Evolutionary conservation across 2,329 filamentous ascomycete genomes (phyloP).

Genomic region (Epichloe hybrida): DNA sequence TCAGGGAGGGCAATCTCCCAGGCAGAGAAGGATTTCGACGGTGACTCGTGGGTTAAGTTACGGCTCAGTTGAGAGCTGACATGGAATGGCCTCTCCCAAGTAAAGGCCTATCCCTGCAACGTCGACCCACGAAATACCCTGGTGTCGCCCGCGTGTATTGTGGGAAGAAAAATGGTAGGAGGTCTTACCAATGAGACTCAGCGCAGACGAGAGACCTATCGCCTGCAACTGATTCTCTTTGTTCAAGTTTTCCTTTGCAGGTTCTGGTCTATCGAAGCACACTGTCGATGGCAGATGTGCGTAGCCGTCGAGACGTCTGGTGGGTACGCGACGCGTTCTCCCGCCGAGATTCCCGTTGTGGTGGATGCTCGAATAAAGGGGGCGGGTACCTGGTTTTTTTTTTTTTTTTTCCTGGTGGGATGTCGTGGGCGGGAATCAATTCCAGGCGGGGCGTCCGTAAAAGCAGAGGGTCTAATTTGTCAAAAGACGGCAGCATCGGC

Average conservation of each 20-base stretch:
- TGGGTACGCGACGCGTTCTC: constrained; percentile 21
- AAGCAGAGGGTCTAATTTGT: constrained; percentile 5
- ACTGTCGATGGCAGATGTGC: constrained; percentile 3
- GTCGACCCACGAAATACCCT: background rate
- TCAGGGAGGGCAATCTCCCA: background rate
- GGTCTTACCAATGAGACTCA: constrained; percentile 43
- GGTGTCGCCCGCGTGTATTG: background rate
- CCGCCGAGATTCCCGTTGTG: constrained; percentile 10
- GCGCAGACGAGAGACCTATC: constrained; percentile 45
- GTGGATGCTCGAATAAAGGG: constrained; percentile 3
- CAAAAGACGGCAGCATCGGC: constrained; percentile 12
- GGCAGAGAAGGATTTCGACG: background rate
- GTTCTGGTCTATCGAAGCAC: constrained; percentile 11
- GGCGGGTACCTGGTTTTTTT: constrained; percentile 7
- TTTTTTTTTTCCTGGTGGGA: background rate
- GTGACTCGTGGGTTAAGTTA: background rate
- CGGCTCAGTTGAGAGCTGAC: background rate
- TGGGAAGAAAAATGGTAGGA: background rate
- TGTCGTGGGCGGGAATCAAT: constrained; percentile 1
- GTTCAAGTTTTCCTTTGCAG: constrained; percentile 12
- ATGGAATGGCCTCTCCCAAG: background rate
- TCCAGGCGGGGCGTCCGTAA: constrained; percentile 7
- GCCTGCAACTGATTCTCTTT: constrained; percentile 46
- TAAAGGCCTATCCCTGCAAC: background rate
- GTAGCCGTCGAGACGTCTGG: constrained; percentile 8